Percentiles rank a stretch among this genome's conserved stretches.
phyloP scores from a whole-genome alignment of 148 eudicot genomes.

The Vaccinium macrocarpon region DNA sequence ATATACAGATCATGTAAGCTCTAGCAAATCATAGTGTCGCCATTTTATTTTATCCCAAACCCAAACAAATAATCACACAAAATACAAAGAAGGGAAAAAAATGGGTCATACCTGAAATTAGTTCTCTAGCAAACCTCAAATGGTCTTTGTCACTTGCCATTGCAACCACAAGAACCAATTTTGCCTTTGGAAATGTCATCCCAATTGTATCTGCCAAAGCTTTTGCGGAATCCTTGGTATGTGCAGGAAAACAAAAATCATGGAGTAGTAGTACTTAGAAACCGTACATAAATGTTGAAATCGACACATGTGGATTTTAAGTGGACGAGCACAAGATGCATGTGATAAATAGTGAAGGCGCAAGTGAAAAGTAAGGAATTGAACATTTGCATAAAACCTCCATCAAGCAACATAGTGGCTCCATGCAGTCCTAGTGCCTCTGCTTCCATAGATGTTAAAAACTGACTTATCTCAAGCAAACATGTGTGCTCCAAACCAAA shows the following conservation, averaged over 20 bases:
- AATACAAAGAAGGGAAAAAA: neutral
- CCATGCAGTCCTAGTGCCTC: slow-evolving; percentile 61
- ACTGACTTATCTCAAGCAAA: slow-evolving; percentile 85
- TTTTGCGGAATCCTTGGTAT: slow-evolving; percentile 86
- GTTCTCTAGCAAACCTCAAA: slow-evolving; percentile 69
- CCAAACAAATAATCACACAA: neutral
- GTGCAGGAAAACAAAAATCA: slow-evolving; percentile 51
- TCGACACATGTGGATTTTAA: neutral
- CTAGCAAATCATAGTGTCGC: neutral
- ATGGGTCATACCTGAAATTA: slow-evolving; percentile 49
- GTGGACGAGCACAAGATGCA: neutral
- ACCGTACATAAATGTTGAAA: neutral
- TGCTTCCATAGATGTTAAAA: slow-evolving; percentile 60
- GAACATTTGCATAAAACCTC: slow-evolving; percentile 52
- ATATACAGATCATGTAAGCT: neutral
- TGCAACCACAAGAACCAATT: slow-evolving; percentile 74
- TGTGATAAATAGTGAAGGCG: neutral
- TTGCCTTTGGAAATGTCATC: slow-evolving; percentile 45
- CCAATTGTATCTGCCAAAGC: slow-evolving; percentile 69
- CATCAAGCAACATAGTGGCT: slow-evolving; percentile 73
- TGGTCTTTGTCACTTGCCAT: slow-evolving; percentile 98
- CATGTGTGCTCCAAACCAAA: slow-evolving; percentile 63
- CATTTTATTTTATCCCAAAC: too few species aligned
- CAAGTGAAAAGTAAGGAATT: neutral
- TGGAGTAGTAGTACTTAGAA: neutral